Evolutionary conservation across 2,329 filamentous ascomycete genomes (phyloP), one percentile per base, ranked within the genome.

Genomic region (Ophiostoma novo-ulmi): DNA sequence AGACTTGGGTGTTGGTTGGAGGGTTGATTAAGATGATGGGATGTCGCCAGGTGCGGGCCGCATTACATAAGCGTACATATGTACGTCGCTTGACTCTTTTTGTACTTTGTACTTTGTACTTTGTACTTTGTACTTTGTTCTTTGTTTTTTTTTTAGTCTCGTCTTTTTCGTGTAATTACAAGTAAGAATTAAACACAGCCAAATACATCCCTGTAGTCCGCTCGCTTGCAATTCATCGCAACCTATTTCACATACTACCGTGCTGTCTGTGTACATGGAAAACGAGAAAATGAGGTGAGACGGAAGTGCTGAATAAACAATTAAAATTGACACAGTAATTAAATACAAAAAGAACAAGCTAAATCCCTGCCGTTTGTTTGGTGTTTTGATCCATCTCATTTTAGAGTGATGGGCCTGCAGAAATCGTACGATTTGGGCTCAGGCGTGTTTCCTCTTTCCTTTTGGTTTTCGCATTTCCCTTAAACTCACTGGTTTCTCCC

Each of bases 351-450:
- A 22, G 26, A 61, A 31, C 11, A 61, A 55, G 52, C 52, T 35
- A 31, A 31, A 55, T 55, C 48, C 48, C 48, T 22, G 48, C n/a
- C 61, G 31, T 20, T 17, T 64, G 35, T 64, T 71, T 68, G 61
- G 6, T n/a, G 38, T 67, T 63, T 70, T 44, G 35, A 48, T 63
- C 39, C 68, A 64, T 58, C 63, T 38, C 64, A 26, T 69, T 69
- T 13, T 41, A 69, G 35, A 69, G 31, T 35, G 48, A 68, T 39
- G 69, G 65, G 26, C 39, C 71, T 73, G 71, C 73, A 73, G 41
- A 73, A 73, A 73, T 74, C 73, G 71, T 74, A 74, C 73, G 73
- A 74, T 73, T 73, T 66, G 68, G 67, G 69, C 69, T 70, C 71
- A 68, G 36, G 55, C 69, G 7, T 69, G 61, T 69, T 71, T 69